Percentiles rank a stretch among this genome's conserved stretches.
Conservation (phyloP, 768 basidiomycete genomes). For the Calocybe indica region DNA sequence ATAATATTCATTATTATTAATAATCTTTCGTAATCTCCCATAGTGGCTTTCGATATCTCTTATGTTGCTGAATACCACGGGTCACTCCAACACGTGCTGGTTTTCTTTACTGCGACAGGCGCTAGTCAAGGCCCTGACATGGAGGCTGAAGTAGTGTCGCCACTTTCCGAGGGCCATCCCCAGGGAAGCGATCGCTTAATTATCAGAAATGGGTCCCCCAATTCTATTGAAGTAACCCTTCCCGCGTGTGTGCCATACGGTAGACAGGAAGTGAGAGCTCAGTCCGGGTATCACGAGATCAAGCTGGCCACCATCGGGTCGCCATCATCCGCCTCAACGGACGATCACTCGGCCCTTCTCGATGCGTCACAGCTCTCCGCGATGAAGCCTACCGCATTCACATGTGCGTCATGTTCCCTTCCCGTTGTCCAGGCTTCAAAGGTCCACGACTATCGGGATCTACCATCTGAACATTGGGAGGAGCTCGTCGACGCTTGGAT, state of each 20-base stretch:
- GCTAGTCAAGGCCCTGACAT: conserved; percentile 43
- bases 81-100: conserved; percentile 71
- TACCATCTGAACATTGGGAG: conserved; percentile 96
- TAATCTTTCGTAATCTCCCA: conserved; percentile 1
- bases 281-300: conserved; percentile 63
- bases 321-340: conserved; percentile 16
- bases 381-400: conserved; percentile 57
- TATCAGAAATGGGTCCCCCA: conserved; percentile 51
- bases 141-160: conserved; percentile 61
- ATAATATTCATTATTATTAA: not conserved
- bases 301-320: conserved; percentile 44
- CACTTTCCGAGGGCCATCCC: conserved; percentile 30
- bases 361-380: conserved; percentile 61
- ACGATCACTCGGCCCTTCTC: conserved; percentile 43
- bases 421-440: conserved; percentile 58
- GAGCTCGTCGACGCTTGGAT: conserved; percentile 98
- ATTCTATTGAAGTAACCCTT: conserved; percentile 51
- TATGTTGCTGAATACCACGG: conserved; percentile 79
- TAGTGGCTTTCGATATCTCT: conserved; percentile 36
- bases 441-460: conserved; percentile 61
- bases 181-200: conserved; percentile 51
- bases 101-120: conserved; percentile 61
- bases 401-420: conserved; percentile 75
- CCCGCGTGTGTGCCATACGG: conserved; percentile 56
- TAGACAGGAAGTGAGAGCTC: conserved; percentile 49